A percentile compares a stretch with the other conserved stretches of the same genome.
phyloP scores from a whole-genome alignment of 257 asterid genomes.

The Solanum ossicruentum region DNA sequence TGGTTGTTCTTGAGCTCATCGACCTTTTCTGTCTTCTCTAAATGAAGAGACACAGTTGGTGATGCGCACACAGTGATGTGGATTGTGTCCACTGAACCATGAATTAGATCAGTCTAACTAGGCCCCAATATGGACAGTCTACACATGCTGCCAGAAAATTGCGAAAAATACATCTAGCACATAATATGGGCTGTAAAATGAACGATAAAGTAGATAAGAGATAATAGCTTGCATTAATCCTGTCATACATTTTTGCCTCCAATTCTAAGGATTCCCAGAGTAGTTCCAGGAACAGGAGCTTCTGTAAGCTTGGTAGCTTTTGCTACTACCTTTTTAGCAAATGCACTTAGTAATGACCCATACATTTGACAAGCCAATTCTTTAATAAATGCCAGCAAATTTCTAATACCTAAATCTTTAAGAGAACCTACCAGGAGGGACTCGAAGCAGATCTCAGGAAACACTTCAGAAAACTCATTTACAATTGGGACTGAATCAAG shows the following conservation, averaged over 20 bases:
- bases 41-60: slow-evolving; percentile 56
- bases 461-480: too few species aligned
- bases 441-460: too few species aligned
- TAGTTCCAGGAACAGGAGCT: slow-evolving; percentile 90
- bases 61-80: slow-evolving; percentile 75
- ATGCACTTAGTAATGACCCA: slow-evolving; percentile 94
- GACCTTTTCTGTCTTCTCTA: slow-evolving; percentile 82
- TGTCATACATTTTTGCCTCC: slow-evolving; percentile 94
- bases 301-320: slow-evolving; percentile 73
- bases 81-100: slow-evolving; percentile 69
- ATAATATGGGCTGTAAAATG: not conserved
- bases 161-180: not conserved
- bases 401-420: slow-evolving; percentile 84
- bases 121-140: slow-evolving; percentile 64
- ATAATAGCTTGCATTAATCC: slow-evolving; percentile 59
- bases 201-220: not conserved
- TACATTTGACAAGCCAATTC: slow-evolving; percentile 76
- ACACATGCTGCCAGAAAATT: slow-evolving; percentile 58
- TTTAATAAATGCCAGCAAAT: slow-evolving; percentile 60
- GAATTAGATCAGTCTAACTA: slow-evolving; percentile 67
- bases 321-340: slow-evolving; percentile 66
- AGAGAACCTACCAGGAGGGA: slow-evolving; percentile 51
- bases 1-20: slow-evolving; percentile 72
- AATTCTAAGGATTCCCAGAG: slow-evolving; percentile 82
- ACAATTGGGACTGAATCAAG: too few species aligned